A percentile compares a stretch with the other conserved stretches of the same genome.
phyloP scores from a whole-genome alignment of 2,329 filamentous ascomycete species.

The Cordyceps farinosa region DNA sequence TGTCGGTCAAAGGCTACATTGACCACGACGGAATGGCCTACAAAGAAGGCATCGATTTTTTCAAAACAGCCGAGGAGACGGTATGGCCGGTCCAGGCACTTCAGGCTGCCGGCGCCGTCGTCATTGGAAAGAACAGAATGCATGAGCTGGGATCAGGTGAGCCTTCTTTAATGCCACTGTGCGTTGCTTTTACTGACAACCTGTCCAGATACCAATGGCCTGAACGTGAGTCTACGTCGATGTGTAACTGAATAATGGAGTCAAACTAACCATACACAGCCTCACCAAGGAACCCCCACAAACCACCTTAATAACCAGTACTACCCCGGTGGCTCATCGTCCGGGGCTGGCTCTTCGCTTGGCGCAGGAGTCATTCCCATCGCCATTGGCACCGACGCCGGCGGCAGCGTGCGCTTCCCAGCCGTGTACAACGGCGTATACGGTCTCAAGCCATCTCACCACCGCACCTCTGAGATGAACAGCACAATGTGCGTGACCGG shows the following conservation, averaged over 20 bases:
- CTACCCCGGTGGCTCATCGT: slow-evolving; percentile 79
- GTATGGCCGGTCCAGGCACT: slow-evolving; percentile 69
- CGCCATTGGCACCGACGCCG: slow-evolving; percentile 70
- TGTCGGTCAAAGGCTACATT: slow-evolving; percentile 66
- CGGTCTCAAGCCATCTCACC: slow-evolving; percentile 75
- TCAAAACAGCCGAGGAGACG: slow-evolving; percentile 52
- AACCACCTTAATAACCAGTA: slow-evolving; percentile 75
- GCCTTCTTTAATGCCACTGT: slow-evolving; percentile 32
- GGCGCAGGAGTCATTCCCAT: slow-evolving; percentile 71
- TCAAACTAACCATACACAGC: slow-evolving; percentile 35
- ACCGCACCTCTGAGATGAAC: slow-evolving; percentile 58
- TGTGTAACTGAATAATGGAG: neutral
- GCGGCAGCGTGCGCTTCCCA: slow-evolving; percentile 72
- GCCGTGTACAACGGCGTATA: slow-evolving; percentile 74
- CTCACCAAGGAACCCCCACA: slow-evolving; percentile 62
- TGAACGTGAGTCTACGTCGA: slow-evolving; percentile 53
- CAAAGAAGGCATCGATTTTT: slow-evolving; percentile 50
- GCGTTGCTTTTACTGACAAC: neutral
- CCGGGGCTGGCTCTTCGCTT: slow-evolving; percentile 69
- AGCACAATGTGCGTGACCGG: slow-evolving; percentile 62
- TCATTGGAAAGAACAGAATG: slow-evolving; percentile 75
- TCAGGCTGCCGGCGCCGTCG: slow-evolving; percentile 69
- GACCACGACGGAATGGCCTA: slow-evolving; percentile 62
- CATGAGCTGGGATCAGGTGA: slow-evolving; percentile 69
- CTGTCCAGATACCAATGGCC: slow-evolving; percentile 68